phyloP scores from a whole-genome alignment of 257 asterid species.

The Hygrophila difformis region DNA sequence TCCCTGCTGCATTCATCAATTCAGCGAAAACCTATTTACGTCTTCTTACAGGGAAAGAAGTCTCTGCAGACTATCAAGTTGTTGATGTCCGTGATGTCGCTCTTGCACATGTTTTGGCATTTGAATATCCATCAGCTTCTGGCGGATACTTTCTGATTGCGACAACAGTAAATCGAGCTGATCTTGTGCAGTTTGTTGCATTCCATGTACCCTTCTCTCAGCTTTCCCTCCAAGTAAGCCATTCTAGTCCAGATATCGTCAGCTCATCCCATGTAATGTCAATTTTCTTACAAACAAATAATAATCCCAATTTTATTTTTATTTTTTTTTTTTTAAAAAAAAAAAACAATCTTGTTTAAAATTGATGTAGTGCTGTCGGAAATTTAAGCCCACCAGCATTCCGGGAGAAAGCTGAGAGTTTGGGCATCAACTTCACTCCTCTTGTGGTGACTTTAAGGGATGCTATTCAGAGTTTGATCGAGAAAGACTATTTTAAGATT shows the following conservation, averaged over 20 bases:
- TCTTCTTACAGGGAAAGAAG: constrained; percentile 15
- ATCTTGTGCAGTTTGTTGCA: constrained; percentile 12
- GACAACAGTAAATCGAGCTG: background rate
- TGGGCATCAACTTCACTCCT: constrained; percentile 32
- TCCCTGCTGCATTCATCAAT: too few relatives aligned
- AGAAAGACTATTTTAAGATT: too few relatives aligned
- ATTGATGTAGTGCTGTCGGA: too few relatives aligned
- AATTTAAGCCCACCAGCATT: constrained; percentile 16
- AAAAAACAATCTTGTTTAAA: too few relatives aligned
- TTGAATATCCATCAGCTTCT: constrained; percentile 30
- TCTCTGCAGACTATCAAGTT: constrained; percentile 11
- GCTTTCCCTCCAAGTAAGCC: too few relatives aligned
- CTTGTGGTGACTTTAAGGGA: constrained; percentile 36
- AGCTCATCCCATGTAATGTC: too few relatives aligned
- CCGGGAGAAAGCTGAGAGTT: constrained; percentile 25
- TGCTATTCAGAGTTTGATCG: constrained; percentile 22
- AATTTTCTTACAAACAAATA: constrained; percentile 21
- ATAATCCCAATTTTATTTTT: background rate
- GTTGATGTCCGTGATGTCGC: constrained; percentile 46
- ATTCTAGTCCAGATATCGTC: too few relatives aligned
- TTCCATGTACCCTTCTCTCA: constrained; percentile 18
- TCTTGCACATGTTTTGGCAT: constrained; percentile 29
- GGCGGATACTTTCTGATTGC: constrained; percentile 26
- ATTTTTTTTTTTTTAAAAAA: too few relatives aligned
- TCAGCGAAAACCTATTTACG: too few relatives aligned